These are phyloP conservation scores for Grosmannia penicillata DNA, from an alignment of 2,329 filamentous ascomycete species.

Conservation along the genomic window DNA sequence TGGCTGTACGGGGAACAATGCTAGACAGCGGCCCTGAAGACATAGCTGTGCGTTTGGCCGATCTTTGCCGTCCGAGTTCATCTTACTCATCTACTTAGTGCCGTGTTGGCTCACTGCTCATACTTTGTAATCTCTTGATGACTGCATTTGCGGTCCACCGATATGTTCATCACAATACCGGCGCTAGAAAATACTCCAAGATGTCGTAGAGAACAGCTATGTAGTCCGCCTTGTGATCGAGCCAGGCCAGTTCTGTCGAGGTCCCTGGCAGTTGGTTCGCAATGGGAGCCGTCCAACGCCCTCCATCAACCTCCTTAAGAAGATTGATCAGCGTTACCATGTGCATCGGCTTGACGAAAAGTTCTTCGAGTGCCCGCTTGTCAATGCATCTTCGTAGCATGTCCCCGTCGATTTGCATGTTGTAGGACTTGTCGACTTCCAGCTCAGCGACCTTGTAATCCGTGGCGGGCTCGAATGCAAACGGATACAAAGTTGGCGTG, in stretches of 20 bases:
- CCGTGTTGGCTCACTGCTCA: too few species aligned
- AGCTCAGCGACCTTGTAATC: slow-evolving; percentile 19
- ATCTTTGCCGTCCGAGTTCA: too few species aligned
- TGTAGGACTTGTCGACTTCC: slow-evolving; percentile 22
- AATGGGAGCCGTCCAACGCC: slow-evolving; percentile 19
- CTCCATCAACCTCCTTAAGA: slow-evolving; percentile 33
- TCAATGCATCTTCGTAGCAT: slow-evolving; percentile 41
- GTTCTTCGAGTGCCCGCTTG: slow-evolving; percentile 25
- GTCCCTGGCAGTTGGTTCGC: too few species aligned
- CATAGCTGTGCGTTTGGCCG: too few species aligned
- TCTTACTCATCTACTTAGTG: too few species aligned
- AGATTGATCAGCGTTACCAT: slow-evolving; percentile 30
- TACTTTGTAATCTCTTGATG: too few species aligned
- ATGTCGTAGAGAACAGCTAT: slow-evolving; percentile 37
- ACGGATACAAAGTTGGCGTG: slow-evolving; percentile 33
- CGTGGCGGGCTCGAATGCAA: slow-evolving; percentile 18
- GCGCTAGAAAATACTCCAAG: slow-evolving; percentile 35
- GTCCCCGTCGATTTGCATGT: slow-evolving; percentile 55
- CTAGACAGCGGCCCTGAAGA: too few species aligned
- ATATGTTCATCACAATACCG: slow-evolving; percentile 32
- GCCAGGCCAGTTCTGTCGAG: too few species aligned
- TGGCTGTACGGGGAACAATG: too few species aligned
- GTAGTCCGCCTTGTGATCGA: slow-evolving; percentile 17
- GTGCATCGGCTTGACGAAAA: slow-evolving; percentile 21
- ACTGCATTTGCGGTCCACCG: neutral